Conservation (phyloP, 306 rosid species). For the Citrullus colocynthis region DNA sequence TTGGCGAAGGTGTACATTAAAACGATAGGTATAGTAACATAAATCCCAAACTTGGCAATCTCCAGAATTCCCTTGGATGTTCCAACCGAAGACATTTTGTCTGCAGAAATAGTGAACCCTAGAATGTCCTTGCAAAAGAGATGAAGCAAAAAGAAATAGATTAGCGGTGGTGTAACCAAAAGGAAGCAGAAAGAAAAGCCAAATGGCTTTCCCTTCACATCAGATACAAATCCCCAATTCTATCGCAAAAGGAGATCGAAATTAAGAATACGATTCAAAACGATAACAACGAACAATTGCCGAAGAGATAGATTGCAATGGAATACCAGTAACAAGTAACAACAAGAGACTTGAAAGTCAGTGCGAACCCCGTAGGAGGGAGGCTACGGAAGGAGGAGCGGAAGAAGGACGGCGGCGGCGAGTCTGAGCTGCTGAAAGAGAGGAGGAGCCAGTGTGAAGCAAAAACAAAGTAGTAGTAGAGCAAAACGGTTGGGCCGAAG, state of each 20-base stretch:
- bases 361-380: no score
- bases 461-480: no score
- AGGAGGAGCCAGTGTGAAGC: no score
- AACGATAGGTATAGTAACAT: conserved; percentile 55
- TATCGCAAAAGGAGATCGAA: conserved; percentile 6
- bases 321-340: conserved; percentile 13
- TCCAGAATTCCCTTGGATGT: conserved; percentile 72
- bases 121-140: neutral
- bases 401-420: no score
- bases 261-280: neutral
- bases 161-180: no score
- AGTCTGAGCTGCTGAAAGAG: no score
- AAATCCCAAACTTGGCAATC: conserved; percentile 77
- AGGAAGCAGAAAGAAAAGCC: conserved; percentile 2
- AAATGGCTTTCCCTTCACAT: conserved; percentile 73
- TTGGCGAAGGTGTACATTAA: conserved; percentile 68
- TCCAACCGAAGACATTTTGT: conserved; percentile 51
- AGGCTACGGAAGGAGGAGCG: no score
- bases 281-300: neutral
- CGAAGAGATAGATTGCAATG: conserved; percentile 35
- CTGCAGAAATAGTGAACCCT: neutral
- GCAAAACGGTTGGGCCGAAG: no score
- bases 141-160: neutral
- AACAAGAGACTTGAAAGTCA: no score
- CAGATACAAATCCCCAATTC: conserved; percentile 14